These are phyloP conservation scores for Liriodendron chinense DNA, from an alignment of 164 flowering plant genomes.

Conservation along the genomic window DNA sequence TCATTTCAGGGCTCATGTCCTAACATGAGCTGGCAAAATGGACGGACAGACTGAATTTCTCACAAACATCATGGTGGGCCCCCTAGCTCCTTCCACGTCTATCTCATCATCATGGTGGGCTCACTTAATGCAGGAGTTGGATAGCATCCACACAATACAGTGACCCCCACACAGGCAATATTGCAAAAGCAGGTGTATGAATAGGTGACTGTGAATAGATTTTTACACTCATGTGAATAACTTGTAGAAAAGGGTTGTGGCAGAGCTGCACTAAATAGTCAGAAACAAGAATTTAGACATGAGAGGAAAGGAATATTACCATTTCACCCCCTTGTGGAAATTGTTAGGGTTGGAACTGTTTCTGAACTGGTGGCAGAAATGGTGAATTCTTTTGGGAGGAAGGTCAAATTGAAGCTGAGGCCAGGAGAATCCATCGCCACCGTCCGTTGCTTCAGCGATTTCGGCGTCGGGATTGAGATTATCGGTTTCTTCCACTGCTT, in stretches of 20 bases:
- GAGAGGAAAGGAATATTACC: constrained; percentile 31
- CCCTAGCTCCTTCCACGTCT: too few species aligned
- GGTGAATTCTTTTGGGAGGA: constrained; percentile 59
- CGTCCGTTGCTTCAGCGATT: background rate
- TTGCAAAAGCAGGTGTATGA: background rate
- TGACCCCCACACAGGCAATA: background rate
- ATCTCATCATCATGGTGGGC: too few species aligned
- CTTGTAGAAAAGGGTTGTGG: too few species aligned
- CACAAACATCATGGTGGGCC: too few species aligned
- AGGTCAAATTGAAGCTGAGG: constrained; percentile 57
- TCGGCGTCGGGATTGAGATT: constrained; percentile 15
- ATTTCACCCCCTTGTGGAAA: constrained; percentile 84
- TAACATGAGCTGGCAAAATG: too few species aligned
- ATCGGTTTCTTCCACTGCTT: constrained; percentile 34
- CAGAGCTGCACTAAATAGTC: too few species aligned
- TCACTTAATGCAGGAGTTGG: too few species aligned
- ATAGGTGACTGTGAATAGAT: too few species aligned
- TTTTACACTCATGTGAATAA: too few species aligned
- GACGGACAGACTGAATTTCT: too few species aligned
- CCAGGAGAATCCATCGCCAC: constrained; percentile 34
- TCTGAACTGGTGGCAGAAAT: constrained; percentile 71
- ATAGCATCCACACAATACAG: too few species aligned
- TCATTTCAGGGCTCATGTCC: too few species aligned
- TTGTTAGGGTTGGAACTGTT: constrained; percentile 65
- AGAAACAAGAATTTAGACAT: background rate